Evolutionary conservation across 345 rosid species (phyloP), one percentile per base, ranked within the genome.

Genomic region (Eucalyptus decipiens): DNA sequence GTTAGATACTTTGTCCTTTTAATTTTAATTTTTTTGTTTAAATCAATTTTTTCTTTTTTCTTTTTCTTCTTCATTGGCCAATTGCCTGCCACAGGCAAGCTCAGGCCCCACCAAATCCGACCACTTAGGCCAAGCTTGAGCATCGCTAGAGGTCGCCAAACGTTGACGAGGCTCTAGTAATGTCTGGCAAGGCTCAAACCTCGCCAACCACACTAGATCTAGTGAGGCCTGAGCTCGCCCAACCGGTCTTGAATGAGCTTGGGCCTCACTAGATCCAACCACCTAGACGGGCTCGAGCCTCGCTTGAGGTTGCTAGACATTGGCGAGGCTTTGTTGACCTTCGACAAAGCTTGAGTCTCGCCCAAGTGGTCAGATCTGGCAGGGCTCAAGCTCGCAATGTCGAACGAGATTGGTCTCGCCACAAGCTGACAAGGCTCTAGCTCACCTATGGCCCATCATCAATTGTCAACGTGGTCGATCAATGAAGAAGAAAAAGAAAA

Each of bases 351-450:
- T 52, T 0, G 11, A 52, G 58, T 52, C 58, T 52, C 0, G 0
- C 5, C 58, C 5, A 19, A 8, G 24, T 52, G 24, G 0, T 52
- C 2, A 0, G 0, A 52, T 19, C 0, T 52, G 0, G 10, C 1
- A 0, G 0, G 58, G 58, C 58, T 52, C 10, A 1, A 52, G 0
- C 5, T 52, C 10, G 0, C 1, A 52, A 0, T 1, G 2, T 52
- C 0, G 0, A 52, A 52, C 23, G 2, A 52, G 58, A 52, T 52
- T 52, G 58, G 9, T 8, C 58, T 52, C 0, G 0, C 58, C 2
- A 52, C 24, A 52, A 52, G 24, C 2, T 1, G 0, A 52, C 10
- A 52, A 52, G 58, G 2, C 24, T 52, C 24, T 52, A 52, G 58
- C 58, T 52, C 2, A 8, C 24, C 24, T 52, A 52, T 52, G 58